Conservation (phyloP, 1,284 basidiomycete species). For the Heterobasidion irregulare region DNA sequence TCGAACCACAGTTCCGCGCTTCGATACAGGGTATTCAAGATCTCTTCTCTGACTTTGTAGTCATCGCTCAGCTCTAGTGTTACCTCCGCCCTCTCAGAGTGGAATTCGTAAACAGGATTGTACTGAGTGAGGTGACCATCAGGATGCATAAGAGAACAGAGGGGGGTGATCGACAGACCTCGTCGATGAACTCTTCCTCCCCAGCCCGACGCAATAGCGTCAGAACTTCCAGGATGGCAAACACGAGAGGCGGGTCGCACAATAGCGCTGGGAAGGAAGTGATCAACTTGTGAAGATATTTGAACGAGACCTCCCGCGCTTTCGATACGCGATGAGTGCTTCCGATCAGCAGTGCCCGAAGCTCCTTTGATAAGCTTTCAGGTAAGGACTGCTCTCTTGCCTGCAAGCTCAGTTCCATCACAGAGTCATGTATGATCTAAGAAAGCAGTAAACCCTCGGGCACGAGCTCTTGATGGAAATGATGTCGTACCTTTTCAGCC, state of each 20-base stretch:
- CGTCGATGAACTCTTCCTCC: constrained; percentile 88
- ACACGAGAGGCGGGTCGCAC: constrained; percentile 85
- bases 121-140: constrained; percentile 42
- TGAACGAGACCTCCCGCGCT: constrained; percentile 76
- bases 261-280: constrained; percentile 93
- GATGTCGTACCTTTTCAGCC: constrained; percentile 64
- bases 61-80: constrained; percentile 82
- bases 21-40: constrained; percentile 67
- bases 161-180: constrained; percentile 42
- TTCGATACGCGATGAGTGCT: constrained; percentile 82
- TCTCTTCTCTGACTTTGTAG: constrained; percentile 81
- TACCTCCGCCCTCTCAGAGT: constrained; percentile 71
- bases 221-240: constrained; percentile 85
- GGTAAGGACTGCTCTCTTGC: constrained; percentile 80
- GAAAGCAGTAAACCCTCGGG: neutral
- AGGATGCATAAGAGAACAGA: neutral
- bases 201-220: constrained; percentile 85
- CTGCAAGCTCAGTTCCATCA: constrained; percentile 61
- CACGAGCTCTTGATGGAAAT: neutral
- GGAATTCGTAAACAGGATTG: constrained; percentile 80
- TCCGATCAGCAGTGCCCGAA: constrained; percentile 69
- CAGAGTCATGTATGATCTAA: constrained; percentile 69
- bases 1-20: constrained; percentile 82
- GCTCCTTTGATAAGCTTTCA: constrained; percentile 62
- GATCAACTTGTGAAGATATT: constrained; percentile 80